phyloP scores from a whole-genome alignment of 257 asterid genomes.

The Solanum clarkiae region DNA sequence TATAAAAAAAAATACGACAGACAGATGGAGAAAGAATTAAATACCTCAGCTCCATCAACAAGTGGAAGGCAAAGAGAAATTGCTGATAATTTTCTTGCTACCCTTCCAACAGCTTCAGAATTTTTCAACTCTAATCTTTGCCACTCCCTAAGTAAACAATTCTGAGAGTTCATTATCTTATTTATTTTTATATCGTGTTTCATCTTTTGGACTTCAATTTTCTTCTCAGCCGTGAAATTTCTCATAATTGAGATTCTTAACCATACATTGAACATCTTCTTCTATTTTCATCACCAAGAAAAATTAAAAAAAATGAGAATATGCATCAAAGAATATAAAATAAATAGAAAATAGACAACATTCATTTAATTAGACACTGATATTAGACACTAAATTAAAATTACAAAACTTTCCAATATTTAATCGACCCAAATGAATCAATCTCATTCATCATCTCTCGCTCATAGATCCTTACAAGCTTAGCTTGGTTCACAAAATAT shows the following conservation, averaged over 20 bases:
- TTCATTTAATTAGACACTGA: no score
- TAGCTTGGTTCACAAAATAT: no score
- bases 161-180: conserved; percentile 25
- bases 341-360: no score
- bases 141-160: conserved; percentile 51
- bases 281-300: conserved; percentile 18
- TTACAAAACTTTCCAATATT: no score
- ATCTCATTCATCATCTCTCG: no score
- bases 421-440: no score
- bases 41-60: conserved; percentile 37
- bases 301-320: background rate
- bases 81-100: conserved; percentile 53
- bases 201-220: conserved; percentile 20
- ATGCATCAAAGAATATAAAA: background rate
- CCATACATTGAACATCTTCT: conserved; percentile 43
- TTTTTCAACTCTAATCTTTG: conserved; percentile 37
- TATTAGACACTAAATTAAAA: no score
- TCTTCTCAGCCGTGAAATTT: conserved; percentile 24
- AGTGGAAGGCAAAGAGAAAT: conserved; percentile 53
- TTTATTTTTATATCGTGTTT: conserved; percentile 32
- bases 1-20: background rate
- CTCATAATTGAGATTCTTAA: conserved; percentile 21
- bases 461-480: no score
- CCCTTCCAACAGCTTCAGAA: conserved; percentile 48
- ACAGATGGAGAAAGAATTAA: background rate